Base-by-base conservation (phyloP, 192 early-diverging fungal genomes). In the Lobosporangium transversale region DNA sequence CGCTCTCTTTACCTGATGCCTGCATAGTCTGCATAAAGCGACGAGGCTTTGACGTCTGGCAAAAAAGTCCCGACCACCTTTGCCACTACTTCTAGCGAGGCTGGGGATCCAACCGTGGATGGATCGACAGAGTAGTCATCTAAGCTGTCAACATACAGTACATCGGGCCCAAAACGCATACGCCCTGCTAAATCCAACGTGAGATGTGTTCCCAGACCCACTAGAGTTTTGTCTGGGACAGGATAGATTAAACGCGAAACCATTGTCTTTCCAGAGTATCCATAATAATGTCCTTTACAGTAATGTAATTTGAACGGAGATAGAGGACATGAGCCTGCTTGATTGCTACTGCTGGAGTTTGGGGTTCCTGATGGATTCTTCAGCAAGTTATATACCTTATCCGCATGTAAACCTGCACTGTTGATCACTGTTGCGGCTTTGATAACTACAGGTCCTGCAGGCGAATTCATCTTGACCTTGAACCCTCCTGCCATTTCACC, bases 201-300 rank as follows among this genome's bases (percentile, higher is more conserved):
- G 15, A 92, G 78, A 69, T 96, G 94, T 2, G 91, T 89, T 44
- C 94, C 94, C 11, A 94, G 80, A 21, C 88, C 83, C 8, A 83
- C 82, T 45, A 94, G 55, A 57, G 93, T 85, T 59, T 82, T 83
- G 59, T 92, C 90, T 0, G 94, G 94, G 9, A 90, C 85, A 15
- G 94, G 94, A 62, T 95, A 96, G 12, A 96, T 87, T 14, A 96
- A 81, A 27, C 88, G 85, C 21, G 74, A 79, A 0, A 91, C 85
- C 6, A 67, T 44, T 15, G 57, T 53, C 30, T 50, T 73, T 17
- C 71, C 70, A 3, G 80, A 55, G 44, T 88, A 89, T 27, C 82
- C 74, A 74, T 89, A 96, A 70, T 96, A 96, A 55, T 89, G 88
- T 0, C 94, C 94, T 59, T 91, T 94, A 57, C 88, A 91, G 70